Evolutionary conservation across 345 rosid genomes (phyloP), one percentile per base, ranked within the genome.

Genomic region (Excoecaria agallocha): DNA sequence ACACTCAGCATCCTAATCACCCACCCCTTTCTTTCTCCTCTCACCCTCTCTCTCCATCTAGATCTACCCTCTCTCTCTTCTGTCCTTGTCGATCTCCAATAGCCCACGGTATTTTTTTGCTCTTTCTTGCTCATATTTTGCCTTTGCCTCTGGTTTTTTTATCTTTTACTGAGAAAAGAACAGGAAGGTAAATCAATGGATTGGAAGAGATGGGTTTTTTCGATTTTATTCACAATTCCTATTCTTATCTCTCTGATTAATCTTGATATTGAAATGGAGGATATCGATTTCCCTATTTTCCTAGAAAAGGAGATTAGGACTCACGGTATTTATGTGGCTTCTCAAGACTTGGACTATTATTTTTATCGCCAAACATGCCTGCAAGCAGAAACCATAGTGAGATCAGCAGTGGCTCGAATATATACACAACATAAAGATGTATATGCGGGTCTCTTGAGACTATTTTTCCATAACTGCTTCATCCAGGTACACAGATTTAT

Each of bases 401-500:
- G 82, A 35, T 66, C 57, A 10, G 58, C 58, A 5, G 72, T 86
- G 82, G 49, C 80, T 50, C 3, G n/a, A 20, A 45, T 84, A 35
- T 79, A 78, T 77, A 57, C 77, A 0, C 60, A 76, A 37, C 77
- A 79, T 22, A 67, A 68, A 2, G 76, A 66, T 7, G 78, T 80
- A 49, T 54, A 82, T 19, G 66, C 85, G n/a, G 79, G 51, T 71
- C 69, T 84, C 8, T 80, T 86, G 65, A 72, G 85, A 30, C 78
- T 86, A 57, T 30, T 80, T 38, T 86, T 86, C 84, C 87, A 81
- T 49, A 87, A 86, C 35, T 86, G 84, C 81, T 84, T 86, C 81
- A 80, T 80, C 50, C 59, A 59, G 84, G 83, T 85, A 71, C 38
- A 19, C 10, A 11, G 24, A 48, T 63, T 1, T 61, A 20, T 52